These are phyloP conservation scores for Boletus reticulatus DNA, from an alignment of 768 basidiomycete genomes.

Conservation along the genomic window DNA sequence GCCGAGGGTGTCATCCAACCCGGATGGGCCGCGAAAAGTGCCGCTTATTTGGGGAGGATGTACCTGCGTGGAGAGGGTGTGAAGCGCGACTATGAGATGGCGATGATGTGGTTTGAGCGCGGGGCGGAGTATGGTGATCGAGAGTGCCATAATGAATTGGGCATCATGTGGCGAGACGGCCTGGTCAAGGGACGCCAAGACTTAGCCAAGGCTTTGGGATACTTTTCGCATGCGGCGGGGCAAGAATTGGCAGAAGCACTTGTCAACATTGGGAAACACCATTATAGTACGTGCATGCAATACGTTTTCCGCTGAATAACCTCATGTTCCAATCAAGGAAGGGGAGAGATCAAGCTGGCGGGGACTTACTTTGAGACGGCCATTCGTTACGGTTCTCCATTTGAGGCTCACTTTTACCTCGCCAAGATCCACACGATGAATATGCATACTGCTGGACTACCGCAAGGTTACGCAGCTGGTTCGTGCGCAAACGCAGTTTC, in stretches of 20 bases:
- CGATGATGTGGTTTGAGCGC: slow-evolving; percentile 94
- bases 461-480: slow-evolving; percentile 54
- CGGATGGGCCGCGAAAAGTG: slow-evolving; percentile 72
- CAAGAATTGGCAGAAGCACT: slow-evolving; percentile 92
- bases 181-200: slow-evolving; percentile 71
- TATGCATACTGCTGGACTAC: slow-evolving; percentile 40
- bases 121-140: slow-evolving; percentile 78
- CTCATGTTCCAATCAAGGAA: slow-evolving; percentile 43
- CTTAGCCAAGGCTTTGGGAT: slow-evolving; percentile 53
- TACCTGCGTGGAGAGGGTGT: slow-evolving; percentile 91
- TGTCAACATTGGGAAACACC: slow-evolving; percentile 83
- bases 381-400: slow-evolving; percentile 82
- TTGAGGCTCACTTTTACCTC: slow-evolving; percentile 94
- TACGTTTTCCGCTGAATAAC: not conserved
- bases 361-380: slow-evolving; percentile 80
- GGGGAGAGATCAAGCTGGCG: slow-evolving; percentile 65
- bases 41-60: slow-evolving; percentile 92
- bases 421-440: slow-evolving; percentile 75
- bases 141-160: slow-evolving; percentile 87
- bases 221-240: slow-evolving; percentile 78
- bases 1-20: slow-evolving; percentile 51
- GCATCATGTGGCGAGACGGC: slow-evolving; percentile 91
- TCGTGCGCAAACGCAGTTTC: slow-evolving; percentile 89
- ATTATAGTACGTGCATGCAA: slow-evolving; percentile 48
- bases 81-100: slow-evolving; percentile 66